Conservation (phyloP, 768 basidiomycete genomes). For the Tylopilus plumbeoviolaceoides region DNA sequence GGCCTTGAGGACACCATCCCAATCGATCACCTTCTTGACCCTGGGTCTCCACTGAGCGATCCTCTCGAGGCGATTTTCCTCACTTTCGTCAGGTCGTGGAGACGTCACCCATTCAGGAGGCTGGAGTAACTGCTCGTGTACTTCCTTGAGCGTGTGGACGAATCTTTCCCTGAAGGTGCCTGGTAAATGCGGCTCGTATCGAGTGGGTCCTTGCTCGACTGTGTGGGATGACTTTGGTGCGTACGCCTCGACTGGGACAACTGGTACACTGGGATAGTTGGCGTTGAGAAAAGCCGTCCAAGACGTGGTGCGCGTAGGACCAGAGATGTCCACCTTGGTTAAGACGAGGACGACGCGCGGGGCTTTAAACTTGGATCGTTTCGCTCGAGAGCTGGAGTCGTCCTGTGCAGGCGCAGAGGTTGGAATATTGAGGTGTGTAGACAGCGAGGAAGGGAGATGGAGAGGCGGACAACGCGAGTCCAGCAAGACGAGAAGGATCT, state of each 20-base stretch:
- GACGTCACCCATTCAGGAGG: conserved; percentile 59
- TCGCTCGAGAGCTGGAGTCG: conserved; percentile 12
- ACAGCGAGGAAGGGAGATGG: conserved; percentile 80
- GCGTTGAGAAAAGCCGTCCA: conserved; percentile 63
- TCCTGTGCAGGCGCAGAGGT: not conserved
- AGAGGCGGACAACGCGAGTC: conserved; percentile 88
- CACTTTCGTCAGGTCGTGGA: conserved; percentile 32
- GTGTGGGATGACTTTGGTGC: conserved; percentile 39
- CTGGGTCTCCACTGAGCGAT: conserved; percentile 60
- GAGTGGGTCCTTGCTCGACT: conserved; percentile 40
- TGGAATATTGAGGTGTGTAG: conserved; percentile 47
- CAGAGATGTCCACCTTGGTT: conserved; percentile 86
- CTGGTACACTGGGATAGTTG: conserved; percentile 49
- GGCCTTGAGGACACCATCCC: conserved; percentile 57
- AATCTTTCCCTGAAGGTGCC: conserved; percentile 58
- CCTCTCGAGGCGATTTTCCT: conserved; percentile 43
- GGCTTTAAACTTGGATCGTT: conserved; percentile 29
- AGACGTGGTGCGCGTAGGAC: conserved; percentile 53
- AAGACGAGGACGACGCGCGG: conserved; percentile 61
- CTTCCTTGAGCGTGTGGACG: conserved; percentile 57
- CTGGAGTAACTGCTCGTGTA: conserved; percentile 62
- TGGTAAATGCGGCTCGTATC: conserved; percentile 66
- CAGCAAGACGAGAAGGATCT: conserved; percentile 82
- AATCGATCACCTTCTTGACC: conserved; percentile 66
- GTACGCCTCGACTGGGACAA: conserved; percentile 80